phyloP scores from a whole-genome alignment of 2,329 filamentous ascomycete species.

The Fusarium tuaranense region DNA sequence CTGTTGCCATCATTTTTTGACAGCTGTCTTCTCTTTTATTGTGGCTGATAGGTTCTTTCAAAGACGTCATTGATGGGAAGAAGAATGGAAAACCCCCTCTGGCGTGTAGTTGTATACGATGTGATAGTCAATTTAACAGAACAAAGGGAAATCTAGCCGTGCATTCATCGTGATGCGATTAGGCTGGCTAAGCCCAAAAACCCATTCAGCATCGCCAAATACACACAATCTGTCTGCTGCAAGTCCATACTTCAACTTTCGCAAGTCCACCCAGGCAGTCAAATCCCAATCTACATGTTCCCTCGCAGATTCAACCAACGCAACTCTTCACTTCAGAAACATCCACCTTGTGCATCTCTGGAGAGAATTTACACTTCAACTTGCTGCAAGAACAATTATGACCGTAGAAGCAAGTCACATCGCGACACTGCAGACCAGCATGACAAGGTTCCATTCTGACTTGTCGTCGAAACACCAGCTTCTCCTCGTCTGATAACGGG shows the following conservation, averaged over 20 bases:
- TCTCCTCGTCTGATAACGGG: not conserved
- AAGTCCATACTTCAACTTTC: too few relatives aligned
- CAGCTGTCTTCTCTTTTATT: not conserved
- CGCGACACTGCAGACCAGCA: not conserved
- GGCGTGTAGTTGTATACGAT: not conserved
- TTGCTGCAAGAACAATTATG: not conserved
- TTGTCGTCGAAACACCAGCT: not conserved
- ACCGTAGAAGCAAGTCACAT: not conserved
- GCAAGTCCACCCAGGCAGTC: too few relatives aligned
- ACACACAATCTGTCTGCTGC: too few relatives aligned
- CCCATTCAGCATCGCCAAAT: too few relatives aligned
- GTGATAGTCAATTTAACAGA: not conserved
- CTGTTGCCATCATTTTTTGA: not conserved
- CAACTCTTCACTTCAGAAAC: not conserved
- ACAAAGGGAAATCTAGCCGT: too few relatives aligned
- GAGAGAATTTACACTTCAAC: not conserved
- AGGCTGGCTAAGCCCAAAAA: too few relatives aligned
- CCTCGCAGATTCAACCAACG: too few relatives aligned
- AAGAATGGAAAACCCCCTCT: not conserved
- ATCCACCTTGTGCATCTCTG: not conserved
- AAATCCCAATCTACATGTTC: too few relatives aligned
- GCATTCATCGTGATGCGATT: too few relatives aligned
- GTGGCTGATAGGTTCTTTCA: not conserved
- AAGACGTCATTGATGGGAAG: not conserved
- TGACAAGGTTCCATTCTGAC: not conserved